Evolutionary conservation across 164 flowering plant species (phyloP).

Genomic region (Annona squamosa): DNA sequence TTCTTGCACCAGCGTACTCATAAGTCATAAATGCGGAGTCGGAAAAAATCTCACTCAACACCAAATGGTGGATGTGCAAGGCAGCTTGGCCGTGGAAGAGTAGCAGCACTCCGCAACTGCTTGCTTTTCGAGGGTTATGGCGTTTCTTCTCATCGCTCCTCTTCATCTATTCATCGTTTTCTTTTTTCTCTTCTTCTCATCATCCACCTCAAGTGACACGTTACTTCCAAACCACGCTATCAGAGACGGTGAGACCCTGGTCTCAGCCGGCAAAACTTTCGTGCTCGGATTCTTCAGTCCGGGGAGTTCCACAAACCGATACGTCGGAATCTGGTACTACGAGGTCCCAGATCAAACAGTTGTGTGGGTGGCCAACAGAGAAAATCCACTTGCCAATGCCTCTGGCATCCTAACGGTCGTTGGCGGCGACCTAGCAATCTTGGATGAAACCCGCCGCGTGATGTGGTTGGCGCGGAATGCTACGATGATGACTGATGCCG

Average conservation of each 20-base stretch:
- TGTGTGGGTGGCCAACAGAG: slow-evolving; percentile 64
- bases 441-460: background rate
- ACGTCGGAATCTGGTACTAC: slow-evolving; percentile 15
- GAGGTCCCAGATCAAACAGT: slow-evolving; percentile 6
- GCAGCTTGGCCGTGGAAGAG: too few relatives aligned
- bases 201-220: slow-evolving; percentile 1
- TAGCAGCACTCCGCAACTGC: too few relatives aligned
- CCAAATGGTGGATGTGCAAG: too few relatives aligned
- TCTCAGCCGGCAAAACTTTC: background rate
- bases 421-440: slow-evolving; percentile 24
- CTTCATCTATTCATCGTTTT: too few relatives aligned
- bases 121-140: too few relatives aligned
- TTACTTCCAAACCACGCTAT: slow-evolving; percentile 9
- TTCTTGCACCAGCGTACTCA: too few relatives aligned
- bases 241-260: slow-evolving; percentile 1
- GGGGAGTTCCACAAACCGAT: slow-evolving; percentile 1
- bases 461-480: too few relatives aligned
- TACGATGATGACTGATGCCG: background rate
- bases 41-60: too few relatives aligned
- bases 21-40: too few relatives aligned
- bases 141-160: too few relatives aligned
- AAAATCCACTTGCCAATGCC: slow-evolving; percentile 30
- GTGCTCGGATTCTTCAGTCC: slow-evolving; percentile 14
- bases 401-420: slow-evolving; percentile 22
- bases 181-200: background rate